These are phyloP conservation scores for Mycena galopus DNA, from an alignment of 768 basidiomycete genomes.

Conservation along the genomic window DNA sequence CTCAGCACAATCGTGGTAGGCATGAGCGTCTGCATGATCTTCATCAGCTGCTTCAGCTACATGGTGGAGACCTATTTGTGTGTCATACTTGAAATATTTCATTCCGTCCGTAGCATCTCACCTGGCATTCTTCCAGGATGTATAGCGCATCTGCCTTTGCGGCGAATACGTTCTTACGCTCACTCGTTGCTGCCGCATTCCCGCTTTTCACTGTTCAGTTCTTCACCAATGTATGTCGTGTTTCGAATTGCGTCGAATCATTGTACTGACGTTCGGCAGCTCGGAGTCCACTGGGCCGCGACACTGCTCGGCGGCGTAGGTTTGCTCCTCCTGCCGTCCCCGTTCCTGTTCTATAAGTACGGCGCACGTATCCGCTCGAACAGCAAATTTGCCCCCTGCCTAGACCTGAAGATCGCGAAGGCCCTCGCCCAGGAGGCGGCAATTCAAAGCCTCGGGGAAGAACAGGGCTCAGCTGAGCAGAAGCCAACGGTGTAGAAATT, in stretches of 20 bases:
- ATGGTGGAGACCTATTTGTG: conserved; percentile 70
- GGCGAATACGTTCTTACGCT: conserved; percentile 71
- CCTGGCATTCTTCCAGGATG: conserved; percentile 48
- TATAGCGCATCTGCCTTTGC: conserved; percentile 74
- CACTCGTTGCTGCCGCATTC: conserved; percentile 69
- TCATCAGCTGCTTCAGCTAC: conserved; percentile 72
- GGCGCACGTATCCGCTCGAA: conserved; percentile 67
- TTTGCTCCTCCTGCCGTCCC: conserved; percentile 70
- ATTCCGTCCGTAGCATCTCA: neutral
- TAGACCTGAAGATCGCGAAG: conserved; percentile 31
- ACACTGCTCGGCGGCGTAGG: conserved; percentile 70
- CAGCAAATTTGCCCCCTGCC: conserved; percentile 70
- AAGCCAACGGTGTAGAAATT: too few species aligned
- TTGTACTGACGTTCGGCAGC: conserved; percentile 35
- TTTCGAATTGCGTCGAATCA: neutral
- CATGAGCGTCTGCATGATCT: conserved; percentile 62
- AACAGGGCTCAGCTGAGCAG: too few species aligned
- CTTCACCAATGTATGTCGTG: conserved; percentile 67
- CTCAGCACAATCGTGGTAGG: conserved; percentile 66
- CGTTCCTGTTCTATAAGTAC: conserved; percentile 79
- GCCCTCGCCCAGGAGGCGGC: conserved; percentile 21
- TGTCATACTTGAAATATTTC: conserved; percentile 21
- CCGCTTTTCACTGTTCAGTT: conserved; percentile 77
- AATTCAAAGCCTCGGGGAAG: neutral
- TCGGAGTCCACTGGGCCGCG: conserved; percentile 65